A percentile compares a stretch with the other conserved stretches of the same genome.
Conservation (phyloP, 768 basidiomycete species). For the Lanmaoa rubissima region DNA sequence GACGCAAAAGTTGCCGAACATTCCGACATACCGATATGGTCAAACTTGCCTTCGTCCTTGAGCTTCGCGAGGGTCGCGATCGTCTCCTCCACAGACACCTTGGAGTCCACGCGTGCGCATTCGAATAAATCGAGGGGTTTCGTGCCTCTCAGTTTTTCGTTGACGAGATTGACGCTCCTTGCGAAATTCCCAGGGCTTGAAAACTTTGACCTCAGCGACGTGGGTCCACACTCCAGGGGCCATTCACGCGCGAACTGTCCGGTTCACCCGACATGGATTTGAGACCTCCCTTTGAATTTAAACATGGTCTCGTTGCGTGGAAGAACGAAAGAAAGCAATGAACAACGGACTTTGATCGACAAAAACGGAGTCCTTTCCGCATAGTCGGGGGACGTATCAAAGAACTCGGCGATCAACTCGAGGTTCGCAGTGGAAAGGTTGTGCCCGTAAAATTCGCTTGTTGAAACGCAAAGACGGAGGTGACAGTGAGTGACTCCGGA, state of each 20-base stretch:
- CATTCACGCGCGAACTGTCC: constrained; percentile 22
- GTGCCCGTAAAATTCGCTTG: constrained; percentile 59
- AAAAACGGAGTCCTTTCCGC: constrained; percentile 32
- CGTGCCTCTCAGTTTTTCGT: constrained; percentile 44
- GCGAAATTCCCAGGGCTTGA: constrained; percentile 41
- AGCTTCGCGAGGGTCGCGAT: constrained; percentile 43
- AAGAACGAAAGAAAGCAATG: background rate
- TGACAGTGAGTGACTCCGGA: too few relatives aligned
- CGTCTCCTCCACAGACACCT: constrained; percentile 44
- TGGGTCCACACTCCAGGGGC: constrained; percentile 21
- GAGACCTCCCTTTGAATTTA: background rate
- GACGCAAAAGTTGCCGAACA: constrained; percentile 44
- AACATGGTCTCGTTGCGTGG: too few relatives aligned
- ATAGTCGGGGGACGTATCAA: constrained; percentile 34
- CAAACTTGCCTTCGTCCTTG: constrained; percentile 28
- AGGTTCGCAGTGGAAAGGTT: constrained; percentile 43
- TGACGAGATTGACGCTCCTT: constrained; percentile 44
- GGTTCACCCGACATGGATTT: constrained; percentile 3
- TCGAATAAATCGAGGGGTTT: constrained; percentile 62
- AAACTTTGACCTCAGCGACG: background rate
- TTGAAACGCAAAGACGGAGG: background rate
- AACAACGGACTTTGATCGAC: constrained; percentile 33
- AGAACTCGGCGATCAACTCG: constrained; percentile 41
- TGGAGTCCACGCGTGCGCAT: constrained; percentile 45
- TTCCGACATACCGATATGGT: constrained; percentile 59